These are phyloP conservation scores for Alternaria tenuissima DNA, from an alignment of 2,329 filamentous ascomycete genomes.

Conservation along the genomic window DNA sequence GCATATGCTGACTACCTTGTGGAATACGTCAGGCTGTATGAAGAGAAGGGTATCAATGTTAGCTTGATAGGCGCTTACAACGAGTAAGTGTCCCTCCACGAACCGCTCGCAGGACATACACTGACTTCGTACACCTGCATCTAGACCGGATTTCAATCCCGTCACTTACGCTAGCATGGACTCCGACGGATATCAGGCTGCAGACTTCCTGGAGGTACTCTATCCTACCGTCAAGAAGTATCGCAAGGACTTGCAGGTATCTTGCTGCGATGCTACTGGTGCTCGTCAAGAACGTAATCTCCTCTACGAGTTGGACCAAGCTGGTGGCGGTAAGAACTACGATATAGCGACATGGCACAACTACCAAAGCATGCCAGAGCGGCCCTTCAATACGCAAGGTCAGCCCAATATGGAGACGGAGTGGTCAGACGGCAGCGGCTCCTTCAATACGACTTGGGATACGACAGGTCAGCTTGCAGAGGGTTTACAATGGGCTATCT, in stretches of 20 bases:
- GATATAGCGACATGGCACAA: constrained; percentile 51
- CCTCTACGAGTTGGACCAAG: constrained; percentile 39
- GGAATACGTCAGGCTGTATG: no score
- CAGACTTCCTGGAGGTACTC: constrained; percentile 59
- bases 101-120: no score
- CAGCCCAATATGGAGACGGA: constrained; percentile 62
- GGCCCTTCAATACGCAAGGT: constrained; percentile 50
- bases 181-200: constrained; percentile 56
- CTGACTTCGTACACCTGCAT: no score
- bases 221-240: constrained; percentile 46
- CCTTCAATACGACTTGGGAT: constrained; percentile 55
- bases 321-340: constrained; percentile 47
- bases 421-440: constrained; percentile 53
- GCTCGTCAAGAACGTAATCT: constrained; percentile 13
- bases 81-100: no score
- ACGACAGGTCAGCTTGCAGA: constrained; percentile 38
- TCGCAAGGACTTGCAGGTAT: constrained; percentile 44
- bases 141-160: no score
- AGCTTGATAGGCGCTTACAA: no score
- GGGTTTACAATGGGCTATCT: no score
- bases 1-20: no score
- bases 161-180: constrained; percentile 54
- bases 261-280: constrained; percentile 55
- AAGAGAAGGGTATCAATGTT: no score
- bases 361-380: constrained; percentile 52